Evolutionary conservation across 1,284 basidiomycete species (phyloP), one percentile per base, ranked within the genome.

Genomic region (Fomitopsis schrenkii): DNA sequence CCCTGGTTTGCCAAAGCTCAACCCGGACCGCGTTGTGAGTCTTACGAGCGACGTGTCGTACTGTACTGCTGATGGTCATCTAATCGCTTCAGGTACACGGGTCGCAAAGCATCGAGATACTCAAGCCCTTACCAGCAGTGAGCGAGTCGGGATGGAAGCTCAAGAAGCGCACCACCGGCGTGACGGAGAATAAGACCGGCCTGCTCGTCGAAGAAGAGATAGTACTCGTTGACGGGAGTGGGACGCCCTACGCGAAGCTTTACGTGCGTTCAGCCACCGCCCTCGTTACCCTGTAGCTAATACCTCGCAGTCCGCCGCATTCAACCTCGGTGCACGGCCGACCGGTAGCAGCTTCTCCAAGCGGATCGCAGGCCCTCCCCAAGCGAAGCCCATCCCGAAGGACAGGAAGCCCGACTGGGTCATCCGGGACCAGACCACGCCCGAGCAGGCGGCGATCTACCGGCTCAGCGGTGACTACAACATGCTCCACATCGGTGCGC

Each of bases 391-490:
- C 2, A 77, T 86, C 59, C 89, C 90, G 7, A 87, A 86, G 70
- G 81, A 85, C 72, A 82, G 84, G 62, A 81, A 83, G 62, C 83
- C 92, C 0, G 86, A 91, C 71, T 87, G 83, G 79, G 79, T 87
- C 44, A 79, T 91, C 57, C 78, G 77, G 48, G 91, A 94, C 62
- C 77, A 84, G 71, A 93, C 90, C 1, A 80, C 84, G 2, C 79
- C 83, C 3, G 89, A 93, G 66, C 92, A 94, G 74, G 92, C 93
- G 0, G 74, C 90, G 55, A 64, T 90, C 57, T 94, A 91, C 77
- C 86, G 92, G 33, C 83, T 94, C 40, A 90, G 87, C 61, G 92
- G 91, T 1, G 92, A 94, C 74, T 94, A 93, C 74, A 94, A 94
- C 73, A 88, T 89, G 19, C 80, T 94, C 12, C 93, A 94, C 74